phyloP scores from a whole-genome alignment of 2,329 filamentous ascomycete genomes.

The Pseudonectria buxi region DNA sequence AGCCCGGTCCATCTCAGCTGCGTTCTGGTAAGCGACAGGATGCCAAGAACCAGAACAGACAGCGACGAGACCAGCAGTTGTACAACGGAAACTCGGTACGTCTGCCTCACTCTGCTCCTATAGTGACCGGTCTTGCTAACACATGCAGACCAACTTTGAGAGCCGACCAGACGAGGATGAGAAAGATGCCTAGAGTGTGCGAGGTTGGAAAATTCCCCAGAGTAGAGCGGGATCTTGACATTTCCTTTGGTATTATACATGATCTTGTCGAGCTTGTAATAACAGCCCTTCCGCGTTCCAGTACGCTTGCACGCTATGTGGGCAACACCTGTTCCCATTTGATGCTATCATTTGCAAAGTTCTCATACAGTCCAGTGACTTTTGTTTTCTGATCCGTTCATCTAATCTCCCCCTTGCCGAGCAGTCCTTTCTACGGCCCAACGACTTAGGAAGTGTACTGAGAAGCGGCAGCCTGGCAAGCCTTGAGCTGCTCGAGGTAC shows the following conservation, averaged over 20 bases:
- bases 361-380: neutral
- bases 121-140: constrained; percentile 19
- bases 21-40: constrained; percentile 19
- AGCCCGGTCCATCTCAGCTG: constrained; percentile 13
- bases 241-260: constrained; percentile 24
- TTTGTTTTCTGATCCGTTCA: constrained; percentile 1
- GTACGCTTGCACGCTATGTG: constrained; percentile 16
- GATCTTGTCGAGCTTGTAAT: constrained; percentile 18
- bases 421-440: constrained; percentile 6
- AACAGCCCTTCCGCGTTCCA: constrained; percentile 14
- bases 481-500: constrained; percentile 97
- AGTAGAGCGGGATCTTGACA: constrained; percentile 21
- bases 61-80: constrained; percentile 58
- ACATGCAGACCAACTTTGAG: constrained; percentile 57
- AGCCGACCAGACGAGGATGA: constrained; percentile 56
- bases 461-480: constrained; percentile 71
- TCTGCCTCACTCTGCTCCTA: constrained; percentile 7
- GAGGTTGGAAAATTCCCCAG: constrained; percentile 3
- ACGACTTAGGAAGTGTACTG: constrained; percentile 48
- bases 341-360: constrained; percentile 8
- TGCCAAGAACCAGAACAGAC: constrained; percentile 42
- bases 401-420: constrained; percentile 1
- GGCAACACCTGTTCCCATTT: constrained; percentile 10
- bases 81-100: constrained; percentile 89
- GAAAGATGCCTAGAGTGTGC: constrained; percentile 20